These are phyloP conservation scores for Vigna trinervia DNA, from an alignment of 306 rosid species.

Conservation along the genomic window DNA sequence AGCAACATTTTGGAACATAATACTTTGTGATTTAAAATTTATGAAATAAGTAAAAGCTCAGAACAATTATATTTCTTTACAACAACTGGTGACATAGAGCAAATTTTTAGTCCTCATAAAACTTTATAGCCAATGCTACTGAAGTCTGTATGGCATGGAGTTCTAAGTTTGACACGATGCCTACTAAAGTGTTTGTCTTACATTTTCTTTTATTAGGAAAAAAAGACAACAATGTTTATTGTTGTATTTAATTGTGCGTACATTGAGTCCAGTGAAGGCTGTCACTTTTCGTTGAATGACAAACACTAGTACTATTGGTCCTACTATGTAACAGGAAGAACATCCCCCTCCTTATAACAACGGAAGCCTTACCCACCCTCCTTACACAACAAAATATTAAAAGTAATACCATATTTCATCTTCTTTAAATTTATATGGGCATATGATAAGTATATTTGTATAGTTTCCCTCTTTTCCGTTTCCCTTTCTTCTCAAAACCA, in stretches of 20 bases:
- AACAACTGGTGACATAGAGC: slow-evolving; percentile 9
- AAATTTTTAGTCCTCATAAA: background rate
- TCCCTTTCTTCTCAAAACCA: background rate
- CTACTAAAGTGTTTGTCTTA: background rate
- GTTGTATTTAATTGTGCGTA: background rate
- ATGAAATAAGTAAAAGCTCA: slow-evolving; percentile 5
- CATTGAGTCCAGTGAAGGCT: background rate
- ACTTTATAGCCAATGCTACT: background rate
- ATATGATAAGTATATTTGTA: background rate
- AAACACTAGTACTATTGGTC: background rate
- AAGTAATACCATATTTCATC: background rate
- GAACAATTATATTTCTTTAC: background rate
- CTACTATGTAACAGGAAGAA: background rate
- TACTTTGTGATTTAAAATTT: background rate
- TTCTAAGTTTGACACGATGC: background rate
- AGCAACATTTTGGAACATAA: background rate
- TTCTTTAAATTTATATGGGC: slow-evolving; percentile 4
- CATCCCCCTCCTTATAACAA: background rate
- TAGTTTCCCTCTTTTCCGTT: background rate
- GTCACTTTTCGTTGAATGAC: background rate
- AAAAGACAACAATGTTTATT: background rate
- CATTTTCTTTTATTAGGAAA: background rate
- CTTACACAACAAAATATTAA: background rate
- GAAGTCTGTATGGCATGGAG: background rate
- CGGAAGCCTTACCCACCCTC: background rate